Evolutionary conservation across 2,329 filamentous ascomycete genomes (phyloP), one percentile per base, ranked within the genome.

Genomic region (Diaporthe destruens): DNA sequence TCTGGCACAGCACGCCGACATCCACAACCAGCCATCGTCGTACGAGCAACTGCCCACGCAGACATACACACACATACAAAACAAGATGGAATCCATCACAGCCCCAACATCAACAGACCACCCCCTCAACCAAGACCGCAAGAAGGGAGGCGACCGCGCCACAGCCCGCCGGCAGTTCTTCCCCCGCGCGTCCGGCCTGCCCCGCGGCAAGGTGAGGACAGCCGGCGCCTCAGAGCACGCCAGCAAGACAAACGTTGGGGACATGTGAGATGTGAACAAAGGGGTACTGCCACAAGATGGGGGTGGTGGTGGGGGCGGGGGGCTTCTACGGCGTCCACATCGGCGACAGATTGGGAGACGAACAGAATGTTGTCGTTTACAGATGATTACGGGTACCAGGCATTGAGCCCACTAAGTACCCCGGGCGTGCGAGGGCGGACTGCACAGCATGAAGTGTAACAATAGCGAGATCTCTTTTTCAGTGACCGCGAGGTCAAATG

Each of bases 131-230:
- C 65, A 69, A 53, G 67, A 70, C 56, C 69, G 65, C 29, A 65
- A 67, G 23, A 63, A 67, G 32, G 63, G 56, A 18, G 51, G 44
- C 61, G 61, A 72, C 49, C 69, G 69, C 44, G 57, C 47, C 44
- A 57, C 55, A 0, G 56, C 55, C 23, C 56, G 65, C 34, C 61
- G 70, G 9, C 51, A 65, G 5, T 71, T 74, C 56, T 74, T 74
- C 32, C 72, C 72, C 8, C 66, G 72, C 39, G 69, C 72, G 6
- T 74, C 72, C 16, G 72, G 72, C 23, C 57, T 74, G 59, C 69
- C 72, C 9, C 72, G 72, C 42, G 72, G 72, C 32, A 74, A 74
- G 51, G 59, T 74, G 42, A 74, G 72, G 51, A 72, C 44, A 39
- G 72, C 69, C 23, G 72, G 56, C 4, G 72, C 71, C 47, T 66